These are phyloP conservation scores for Fusarium pseudograminearum DNA, from an alignment of 2,329 filamentous ascomycete genomes.

Conservation along the genomic window DNA sequence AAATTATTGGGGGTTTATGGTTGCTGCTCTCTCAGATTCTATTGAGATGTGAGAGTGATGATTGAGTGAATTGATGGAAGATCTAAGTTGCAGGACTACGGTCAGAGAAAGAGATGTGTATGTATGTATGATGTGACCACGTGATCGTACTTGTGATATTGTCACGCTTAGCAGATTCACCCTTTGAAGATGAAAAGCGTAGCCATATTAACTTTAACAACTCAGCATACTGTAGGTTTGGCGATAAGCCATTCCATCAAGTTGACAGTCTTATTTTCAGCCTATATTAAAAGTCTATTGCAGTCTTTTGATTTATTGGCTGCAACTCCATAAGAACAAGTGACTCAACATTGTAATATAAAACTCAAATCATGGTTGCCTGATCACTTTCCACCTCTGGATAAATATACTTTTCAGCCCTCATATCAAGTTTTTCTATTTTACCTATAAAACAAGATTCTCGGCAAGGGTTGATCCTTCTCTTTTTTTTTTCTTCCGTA, in stretches of 20 bases:
- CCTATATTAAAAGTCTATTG: neutral
- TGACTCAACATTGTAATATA: accelerated
- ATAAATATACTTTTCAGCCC: neutral
- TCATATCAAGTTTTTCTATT: neutral
- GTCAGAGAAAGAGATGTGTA: too few species aligned
- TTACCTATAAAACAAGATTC: neutral
- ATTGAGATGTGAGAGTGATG: too few species aligned
- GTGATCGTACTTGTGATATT: too few species aligned
- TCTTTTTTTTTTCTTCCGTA: accelerated
- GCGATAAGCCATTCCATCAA: neutral
- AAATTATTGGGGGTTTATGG: too few species aligned
- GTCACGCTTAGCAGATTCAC: too few species aligned
- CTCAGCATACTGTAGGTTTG: too few species aligned
- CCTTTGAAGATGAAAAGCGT: too few species aligned
- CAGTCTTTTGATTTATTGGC: neutral
- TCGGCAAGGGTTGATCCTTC: neutral
- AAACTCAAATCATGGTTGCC: neutral
- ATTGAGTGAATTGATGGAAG: too few species aligned
- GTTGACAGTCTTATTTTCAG: accelerated
- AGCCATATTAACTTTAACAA: too few species aligned
- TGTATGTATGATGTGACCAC: too few species aligned
- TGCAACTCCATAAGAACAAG: neutral
- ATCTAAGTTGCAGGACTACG: too few species aligned
- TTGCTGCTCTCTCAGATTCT: too few species aligned
- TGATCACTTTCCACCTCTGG: neutral